Evolutionary conservation across 768 basidiomycete species (phyloP).

Genomic region (Leccinum boreale): DNA sequence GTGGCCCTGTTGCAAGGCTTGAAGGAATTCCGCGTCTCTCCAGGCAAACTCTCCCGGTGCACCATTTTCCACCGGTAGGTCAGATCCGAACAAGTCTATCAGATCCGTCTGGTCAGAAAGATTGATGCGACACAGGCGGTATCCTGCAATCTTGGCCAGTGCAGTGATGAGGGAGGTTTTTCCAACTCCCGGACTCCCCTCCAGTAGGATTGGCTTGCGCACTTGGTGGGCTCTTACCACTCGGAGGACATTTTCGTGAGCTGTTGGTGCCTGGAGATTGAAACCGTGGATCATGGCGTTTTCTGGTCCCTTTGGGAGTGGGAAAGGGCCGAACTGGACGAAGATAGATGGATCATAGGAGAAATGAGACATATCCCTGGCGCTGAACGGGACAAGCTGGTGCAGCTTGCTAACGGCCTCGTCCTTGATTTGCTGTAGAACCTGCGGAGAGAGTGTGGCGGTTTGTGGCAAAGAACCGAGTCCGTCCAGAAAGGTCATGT

Average conservation of each 20-base stretch:
- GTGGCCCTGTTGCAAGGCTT: constrained; percentile 89
- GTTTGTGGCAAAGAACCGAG: constrained; percentile 75
- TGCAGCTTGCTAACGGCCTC: constrained; percentile 56
- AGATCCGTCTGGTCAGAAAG: constrained; percentile 98
- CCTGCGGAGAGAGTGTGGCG: constrained; percentile 56
- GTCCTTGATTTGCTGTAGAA: constrained; percentile 57
- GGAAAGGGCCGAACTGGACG: constrained; percentile 72
- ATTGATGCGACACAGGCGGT: constrained; percentile 88
- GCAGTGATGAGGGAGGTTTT: constrained; percentile 94
- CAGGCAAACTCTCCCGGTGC: constrained; percentile 90
- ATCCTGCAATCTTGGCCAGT: constrained; percentile 75
- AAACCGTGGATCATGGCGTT: constrained; percentile 45
- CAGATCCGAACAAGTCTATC: constrained; percentile 93
- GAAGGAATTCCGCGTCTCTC: constrained; percentile 95
- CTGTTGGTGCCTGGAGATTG: constrained; percentile 86
- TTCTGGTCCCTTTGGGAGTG: constrained; percentile 57
- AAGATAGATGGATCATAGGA: constrained; percentile 33
- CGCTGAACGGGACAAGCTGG: constrained; percentile 49
- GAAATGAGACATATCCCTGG: constrained; percentile 20
- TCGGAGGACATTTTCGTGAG: constrained; percentile 81
- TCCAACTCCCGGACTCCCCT: constrained; percentile 97
- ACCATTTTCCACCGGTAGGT: constrained; percentile 92
- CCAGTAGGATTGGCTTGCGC: constrained; percentile 86
- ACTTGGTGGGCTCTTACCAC: constrained; percentile 89
- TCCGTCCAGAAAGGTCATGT: constrained; percentile 91